phyloP scores from a whole-genome alignment of 768 basidiomycete species.

The Termitomyces sp. region DNA sequence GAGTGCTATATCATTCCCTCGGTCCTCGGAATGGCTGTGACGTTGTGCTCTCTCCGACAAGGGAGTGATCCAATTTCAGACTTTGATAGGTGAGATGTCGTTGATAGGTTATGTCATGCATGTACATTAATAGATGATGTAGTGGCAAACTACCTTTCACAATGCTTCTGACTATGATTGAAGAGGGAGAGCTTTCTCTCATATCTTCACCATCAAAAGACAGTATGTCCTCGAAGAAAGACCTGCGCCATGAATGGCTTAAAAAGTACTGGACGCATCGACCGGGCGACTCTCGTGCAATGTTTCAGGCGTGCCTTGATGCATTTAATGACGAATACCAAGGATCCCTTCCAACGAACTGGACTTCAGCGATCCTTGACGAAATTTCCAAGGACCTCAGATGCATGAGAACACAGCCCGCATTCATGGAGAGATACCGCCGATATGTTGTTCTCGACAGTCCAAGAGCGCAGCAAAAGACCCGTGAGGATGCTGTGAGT shows the following conservation, averaged over 20 bases:
- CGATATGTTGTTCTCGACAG: slow-evolving; percentile 59
- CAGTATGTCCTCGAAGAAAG: slow-evolving; percentile 16
- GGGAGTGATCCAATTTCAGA: slow-evolving; percentile 34
- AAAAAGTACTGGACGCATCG: slow-evolving; percentile 23
- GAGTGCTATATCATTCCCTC: slow-evolving; percentile 60
- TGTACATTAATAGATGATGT: background rate
- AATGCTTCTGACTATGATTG: slow-evolving; percentile 42
- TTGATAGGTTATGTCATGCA: background rate
- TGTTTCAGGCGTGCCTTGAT: slow-evolving; percentile 38
- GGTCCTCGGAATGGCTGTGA: slow-evolving; percentile 52
- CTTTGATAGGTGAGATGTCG: slow-evolving; percentile 32
- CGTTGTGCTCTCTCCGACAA: slow-evolving; percentile 23
- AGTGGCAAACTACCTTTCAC: slow-evolving; percentile 37
- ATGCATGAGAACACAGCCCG: slow-evolving; percentile 55
- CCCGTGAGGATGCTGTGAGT: slow-evolving; percentile 43
- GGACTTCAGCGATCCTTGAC: slow-evolving; percentile 33
- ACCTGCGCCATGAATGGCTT: slow-evolving; percentile 30
- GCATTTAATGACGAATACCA: slow-evolving; percentile 33
- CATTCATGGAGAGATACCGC: slow-evolving; percentile 53
- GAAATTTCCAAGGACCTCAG: slow-evolving; percentile 45
- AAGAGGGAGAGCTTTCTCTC: slow-evolving; percentile 51
- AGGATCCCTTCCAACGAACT: slow-evolving; percentile 27
- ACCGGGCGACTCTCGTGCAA: slow-evolving; percentile 29
- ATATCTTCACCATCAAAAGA: slow-evolving; percentile 38
- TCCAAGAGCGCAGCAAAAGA: slow-evolving; percentile 22